phyloP scores from a whole-genome alignment of 2,329 filamentous ascomycete species.

The Fusarium torulosum region DNA sequence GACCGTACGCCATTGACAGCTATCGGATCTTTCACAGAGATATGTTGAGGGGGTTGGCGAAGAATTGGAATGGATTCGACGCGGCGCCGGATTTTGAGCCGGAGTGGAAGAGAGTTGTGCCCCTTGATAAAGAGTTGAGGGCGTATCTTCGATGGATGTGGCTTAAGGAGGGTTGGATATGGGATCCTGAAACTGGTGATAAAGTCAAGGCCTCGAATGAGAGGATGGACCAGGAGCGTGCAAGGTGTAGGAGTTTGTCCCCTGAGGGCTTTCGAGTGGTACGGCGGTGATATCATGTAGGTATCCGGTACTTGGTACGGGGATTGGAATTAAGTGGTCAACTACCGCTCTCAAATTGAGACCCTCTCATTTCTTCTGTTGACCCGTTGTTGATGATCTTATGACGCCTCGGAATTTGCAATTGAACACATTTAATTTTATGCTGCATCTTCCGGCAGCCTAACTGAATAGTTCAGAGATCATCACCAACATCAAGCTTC shows the following conservation, averaged over 20 bases:
- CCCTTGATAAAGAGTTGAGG: conserved; percentile 33
- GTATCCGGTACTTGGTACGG: not conserved
- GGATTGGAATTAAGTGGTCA: too few relatives aligned
- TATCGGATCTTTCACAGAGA: conserved; percentile 37
- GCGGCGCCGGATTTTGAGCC: conserved; percentile 7
- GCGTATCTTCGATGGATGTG: conserved; percentile 37
- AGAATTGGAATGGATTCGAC: not conserved
- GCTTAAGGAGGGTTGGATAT: conserved; percentile 33
- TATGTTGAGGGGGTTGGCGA: conserved; percentile 9
- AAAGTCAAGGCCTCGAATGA: not conserved
- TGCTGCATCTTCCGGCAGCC: not conserved
- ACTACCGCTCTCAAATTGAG: not conserved
- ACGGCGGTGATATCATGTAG: not conserved
- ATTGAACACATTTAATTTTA: not conserved
- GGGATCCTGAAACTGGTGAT: conserved; percentile 26
- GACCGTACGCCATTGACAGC: conserved; percentile 35
- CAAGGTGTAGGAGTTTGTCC: not conserved
- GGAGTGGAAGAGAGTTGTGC: conserved; percentile 35
- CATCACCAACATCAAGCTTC: too few relatives aligned
- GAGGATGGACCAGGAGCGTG: not conserved
- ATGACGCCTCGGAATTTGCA: not conserved
- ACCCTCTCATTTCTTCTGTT: not conserved
- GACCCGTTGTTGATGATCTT: not conserved
- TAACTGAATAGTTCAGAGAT: not conserved
- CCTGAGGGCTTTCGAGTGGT: not conserved